Evolutionary conservation across 2,329 filamentous ascomycete genomes (phyloP), one percentile per base, ranked within the genome.

Genomic region (Alternaria metachromatica): DNA sequence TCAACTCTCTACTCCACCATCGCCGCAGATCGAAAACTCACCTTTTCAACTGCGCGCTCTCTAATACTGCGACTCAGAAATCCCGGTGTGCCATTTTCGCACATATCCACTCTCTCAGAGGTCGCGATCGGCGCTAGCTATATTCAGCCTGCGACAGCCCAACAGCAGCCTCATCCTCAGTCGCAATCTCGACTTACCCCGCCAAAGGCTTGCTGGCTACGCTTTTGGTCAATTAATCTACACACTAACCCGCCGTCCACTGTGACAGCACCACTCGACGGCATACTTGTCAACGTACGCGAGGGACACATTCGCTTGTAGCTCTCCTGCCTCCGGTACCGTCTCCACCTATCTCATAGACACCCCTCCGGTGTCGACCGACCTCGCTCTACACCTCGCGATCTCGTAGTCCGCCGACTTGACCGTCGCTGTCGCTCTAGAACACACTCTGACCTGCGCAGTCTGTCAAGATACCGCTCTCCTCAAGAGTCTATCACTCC

Each of bases 241-340:
- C 57, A 50, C 65, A 69, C 73, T 75, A 64, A 71, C 72, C 62
- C 64, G 58, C 69, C 68, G 70, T 75, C 72, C 63, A 63, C 65
- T 55, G 44, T 66, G 72, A 72, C 70, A 67, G 69, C 67, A 61
- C 73, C 63, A 70, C 68, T 66, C 69, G 68, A 65, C 72, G 69
- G 72, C 67, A 65, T 44, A 66, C 70, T 76, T 78, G 77, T 81
- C 82, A 84, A 82, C 81, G 79, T 81, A 82, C 84, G 85, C 85
- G 85, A 93, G 93, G 92, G 94, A 97, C 91, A 94, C 94, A 97
- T 97, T 97, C 83, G 90, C 81, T 97, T 97, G 94, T 97, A 93
- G 85, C 92, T 97, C 94, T 97, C 93, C 92, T 88, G 83, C 87
- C 87, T 87, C 80, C 72, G 86, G 84, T 86, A 86, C 81, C 83